phyloP scores from a whole-genome alignment of 148 eudicot genomes.

The Rhododendron molle region DNA sequence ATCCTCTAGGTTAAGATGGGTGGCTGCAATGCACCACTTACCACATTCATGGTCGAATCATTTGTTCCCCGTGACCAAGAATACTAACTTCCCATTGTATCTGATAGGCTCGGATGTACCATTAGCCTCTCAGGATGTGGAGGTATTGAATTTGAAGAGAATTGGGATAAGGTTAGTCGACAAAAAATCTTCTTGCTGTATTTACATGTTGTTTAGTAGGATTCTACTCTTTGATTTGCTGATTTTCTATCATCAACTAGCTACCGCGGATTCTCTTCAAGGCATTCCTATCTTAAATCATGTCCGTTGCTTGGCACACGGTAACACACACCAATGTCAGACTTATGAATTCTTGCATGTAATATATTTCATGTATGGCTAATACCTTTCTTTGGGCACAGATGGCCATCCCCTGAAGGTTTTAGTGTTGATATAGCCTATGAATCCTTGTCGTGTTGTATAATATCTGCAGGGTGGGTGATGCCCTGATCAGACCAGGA shows the following conservation, averaged over 20 bases:
- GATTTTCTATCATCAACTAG: neutral
- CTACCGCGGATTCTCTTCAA: neutral
- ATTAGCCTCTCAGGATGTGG: conserved; percentile 98
- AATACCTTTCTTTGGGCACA: neutral
- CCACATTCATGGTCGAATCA: conserved; percentile 91
- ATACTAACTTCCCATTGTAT: conserved; percentile 80
- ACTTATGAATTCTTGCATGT: neutral
- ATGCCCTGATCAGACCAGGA: no score
- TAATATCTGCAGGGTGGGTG: no score
- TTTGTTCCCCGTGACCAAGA: conserved; percentile 89
- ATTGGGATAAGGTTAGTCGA: conserved; percentile 89
- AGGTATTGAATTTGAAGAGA: conserved; percentile 98
- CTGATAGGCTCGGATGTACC: conserved; percentile 88
- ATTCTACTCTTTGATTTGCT: neutral
- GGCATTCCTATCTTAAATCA: neutral
- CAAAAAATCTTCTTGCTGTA: conserved; percentile 10
- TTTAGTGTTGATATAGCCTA: neutral
- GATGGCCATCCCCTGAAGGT: neutral
- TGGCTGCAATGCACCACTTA: conserved; percentile 96
- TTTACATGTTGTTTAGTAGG: conserved; percentile 32
- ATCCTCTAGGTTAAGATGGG: conserved; percentile 74
- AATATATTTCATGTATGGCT: neutral
- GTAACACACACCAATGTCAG: neutral
- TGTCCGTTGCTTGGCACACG: neutral
- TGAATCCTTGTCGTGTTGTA: neutral